These are phyloP conservation scores for Cocos nucifera DNA, from an alignment of 176 grass and related monocot genomes.

Conservation along the genomic window DNA sequence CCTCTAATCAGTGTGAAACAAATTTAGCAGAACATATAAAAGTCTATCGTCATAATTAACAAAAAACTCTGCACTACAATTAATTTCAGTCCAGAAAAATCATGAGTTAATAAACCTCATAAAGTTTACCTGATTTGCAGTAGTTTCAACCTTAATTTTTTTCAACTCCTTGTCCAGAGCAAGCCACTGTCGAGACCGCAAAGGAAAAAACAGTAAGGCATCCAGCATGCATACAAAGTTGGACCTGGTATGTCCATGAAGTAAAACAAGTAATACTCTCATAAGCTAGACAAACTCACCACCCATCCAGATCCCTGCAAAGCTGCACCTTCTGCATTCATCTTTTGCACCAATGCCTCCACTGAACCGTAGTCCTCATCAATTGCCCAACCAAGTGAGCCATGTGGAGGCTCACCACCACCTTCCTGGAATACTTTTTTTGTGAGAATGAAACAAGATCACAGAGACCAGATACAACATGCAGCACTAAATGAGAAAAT, in stretches of 20 bases:
- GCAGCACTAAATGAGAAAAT: too few relatives aligned
- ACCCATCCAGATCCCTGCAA: slow-evolving; percentile 99
- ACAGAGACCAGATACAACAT: too few relatives aligned
- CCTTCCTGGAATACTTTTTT: slow-evolving; percentile 56
- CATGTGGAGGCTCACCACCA: slow-evolving; percentile 79
- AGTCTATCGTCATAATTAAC: too few relatives aligned
- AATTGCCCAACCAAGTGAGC: slow-evolving; percentile 81
- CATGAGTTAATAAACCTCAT: slow-evolving; percentile 2
- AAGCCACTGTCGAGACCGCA: slow-evolving; percentile 57
- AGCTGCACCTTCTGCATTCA: slow-evolving; percentile 86
- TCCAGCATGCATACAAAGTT: too few relatives aligned
- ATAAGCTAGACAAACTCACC: slow-evolving; percentile 35
- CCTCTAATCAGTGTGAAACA: too few relatives aligned
- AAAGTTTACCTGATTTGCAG: slow-evolving; percentile 80
- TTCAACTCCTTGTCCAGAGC: slow-evolving; percentile 85
- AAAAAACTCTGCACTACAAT: too few relatives aligned
- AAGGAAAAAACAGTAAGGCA: neutral
- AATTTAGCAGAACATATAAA: too few relatives aligned
- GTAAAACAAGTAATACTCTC: too few relatives aligned
- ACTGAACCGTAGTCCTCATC: slow-evolving; percentile 84
- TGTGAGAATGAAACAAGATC: neutral
- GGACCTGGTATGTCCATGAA: too few relatives aligned
- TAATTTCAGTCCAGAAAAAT: too few relatives aligned
- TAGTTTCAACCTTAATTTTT: slow-evolving; percentile 88
- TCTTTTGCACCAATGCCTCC: slow-evolving; percentile 80